Conservation (phyloP, 768 basidiomycete genomes). For the Mycena rebaudengoi region DNA sequence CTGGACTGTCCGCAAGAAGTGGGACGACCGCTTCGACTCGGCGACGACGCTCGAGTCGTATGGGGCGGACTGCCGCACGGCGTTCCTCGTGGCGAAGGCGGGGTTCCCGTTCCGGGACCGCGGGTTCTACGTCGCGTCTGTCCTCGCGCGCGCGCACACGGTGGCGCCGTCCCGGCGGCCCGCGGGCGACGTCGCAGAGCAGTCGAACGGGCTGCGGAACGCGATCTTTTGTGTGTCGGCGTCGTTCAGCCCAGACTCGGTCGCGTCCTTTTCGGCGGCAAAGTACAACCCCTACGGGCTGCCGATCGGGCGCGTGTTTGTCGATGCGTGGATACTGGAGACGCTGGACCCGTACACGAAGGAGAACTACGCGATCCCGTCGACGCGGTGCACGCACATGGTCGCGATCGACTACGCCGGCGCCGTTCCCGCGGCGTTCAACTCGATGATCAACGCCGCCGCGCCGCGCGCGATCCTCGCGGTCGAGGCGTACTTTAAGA, state of each 20-base stretch:
- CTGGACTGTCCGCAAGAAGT: slow-evolving; percentile 77
- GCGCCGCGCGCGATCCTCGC: slow-evolving; percentile 76
- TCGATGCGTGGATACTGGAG: slow-evolving; percentile 97
- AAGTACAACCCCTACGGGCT: slow-evolving; percentile 82
- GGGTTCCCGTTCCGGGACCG: slow-evolving; percentile 92
- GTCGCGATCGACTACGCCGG: slow-evolving; percentile 90
- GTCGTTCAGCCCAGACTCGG: slow-evolving; percentile 78
- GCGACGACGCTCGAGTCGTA: slow-evolving; percentile 76
- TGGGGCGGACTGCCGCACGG: slow-evolving; percentile 76
- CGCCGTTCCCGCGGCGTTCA: slow-evolving; percentile 83
- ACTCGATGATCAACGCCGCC: slow-evolving; percentile 83
- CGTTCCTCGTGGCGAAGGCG: slow-evolving; percentile 76
- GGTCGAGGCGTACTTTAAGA: slow-evolving; percentile 79
- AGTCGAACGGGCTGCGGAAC: slow-evolving; percentile 53
- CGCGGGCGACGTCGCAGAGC: slow-evolving; percentile 50
- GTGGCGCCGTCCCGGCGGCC: slow-evolving; percentile 52
- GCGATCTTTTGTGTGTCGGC: slow-evolving; percentile 86
- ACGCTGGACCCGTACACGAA: slow-evolving; percentile 95
- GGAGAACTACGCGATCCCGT: slow-evolving; percentile 94
- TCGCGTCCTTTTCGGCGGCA: slow-evolving; percentile 57
- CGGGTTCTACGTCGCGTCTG: slow-evolving; percentile 83
- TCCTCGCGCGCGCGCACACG: slow-evolving; percentile 70
- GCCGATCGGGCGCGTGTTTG: slow-evolving; percentile 81
- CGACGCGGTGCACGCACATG: slow-evolving; percentile 85
- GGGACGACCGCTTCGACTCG: slow-evolving; percentile 90